Percentiles rank a stretch among this genome's conserved stretches.
phyloP scores from a whole-genome alignment of 2,329 filamentous ascomycete species.

The Phialophora verrucosa region DNA sequence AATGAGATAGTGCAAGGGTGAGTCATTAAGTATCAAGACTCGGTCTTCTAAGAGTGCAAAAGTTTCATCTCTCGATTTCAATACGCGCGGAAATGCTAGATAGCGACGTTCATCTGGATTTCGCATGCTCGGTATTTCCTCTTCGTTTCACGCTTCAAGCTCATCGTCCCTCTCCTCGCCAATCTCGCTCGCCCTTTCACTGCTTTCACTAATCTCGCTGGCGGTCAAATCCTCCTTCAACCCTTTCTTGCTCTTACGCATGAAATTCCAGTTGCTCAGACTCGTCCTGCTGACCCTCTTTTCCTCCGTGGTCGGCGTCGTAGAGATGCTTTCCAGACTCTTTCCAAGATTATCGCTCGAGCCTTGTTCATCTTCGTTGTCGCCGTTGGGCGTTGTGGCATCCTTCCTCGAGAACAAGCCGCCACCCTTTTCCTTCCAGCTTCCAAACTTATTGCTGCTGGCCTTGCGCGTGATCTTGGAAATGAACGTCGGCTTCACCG shows the following conservation, averaged over 20 bases:
- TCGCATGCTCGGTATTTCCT: neutral
- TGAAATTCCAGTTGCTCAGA: constrained; percentile 52
- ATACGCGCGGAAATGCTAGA: neutral
- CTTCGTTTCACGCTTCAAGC: constrained; percentile 41
- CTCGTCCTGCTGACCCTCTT: constrained; percentile 53
- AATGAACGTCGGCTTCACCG: constrained; percentile 56
- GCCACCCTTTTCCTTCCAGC: constrained; percentile 56
- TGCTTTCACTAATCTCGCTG: constrained; percentile 48
- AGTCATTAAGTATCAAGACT: neutral
- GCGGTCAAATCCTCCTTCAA: constrained; percentile 37
- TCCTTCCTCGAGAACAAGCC: constrained; percentile 54
- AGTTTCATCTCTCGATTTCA: neutral
- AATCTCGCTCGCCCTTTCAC: constrained; percentile 50
- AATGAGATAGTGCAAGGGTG: neutral
- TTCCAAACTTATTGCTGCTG: constrained; percentile 57
- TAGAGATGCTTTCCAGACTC: constrained; percentile 39
- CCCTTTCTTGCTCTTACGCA: constrained; percentile 48
- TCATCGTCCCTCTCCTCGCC: constrained; percentile 50
- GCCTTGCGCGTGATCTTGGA: constrained; percentile 59
- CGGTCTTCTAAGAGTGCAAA: neutral
- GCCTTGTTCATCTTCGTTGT: constrained; percentile 53
- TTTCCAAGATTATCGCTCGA: constrained; percentile 40
- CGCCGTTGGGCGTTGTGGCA: constrained; percentile 48
- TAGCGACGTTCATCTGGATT: neutral
- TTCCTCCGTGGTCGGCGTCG: constrained; percentile 44